phyloP scores from a whole-genome alignment of 208 protist genomes.

The Leishmania guyanensis region DNA sequence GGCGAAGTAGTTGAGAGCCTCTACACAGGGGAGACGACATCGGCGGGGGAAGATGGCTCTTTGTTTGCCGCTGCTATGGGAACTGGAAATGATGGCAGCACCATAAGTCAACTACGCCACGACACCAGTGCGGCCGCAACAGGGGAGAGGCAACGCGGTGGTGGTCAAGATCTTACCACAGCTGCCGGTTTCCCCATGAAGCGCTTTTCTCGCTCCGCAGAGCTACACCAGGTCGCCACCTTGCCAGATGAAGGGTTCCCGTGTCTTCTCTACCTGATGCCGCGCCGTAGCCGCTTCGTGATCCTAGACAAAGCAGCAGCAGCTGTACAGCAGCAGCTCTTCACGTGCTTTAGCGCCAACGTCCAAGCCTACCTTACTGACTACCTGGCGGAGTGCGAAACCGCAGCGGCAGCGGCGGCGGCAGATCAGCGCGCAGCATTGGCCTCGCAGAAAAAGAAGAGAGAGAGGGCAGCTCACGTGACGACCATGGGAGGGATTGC shows the following conservation, averaged over 20 bases:
- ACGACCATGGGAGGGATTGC: neutral
- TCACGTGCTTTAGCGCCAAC: conserved; percentile 32
- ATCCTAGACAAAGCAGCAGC: conserved; percentile 25
- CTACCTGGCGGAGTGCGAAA: conserved; percentile 20
- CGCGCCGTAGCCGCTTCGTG: conserved; percentile 32
- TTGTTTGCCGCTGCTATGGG: neutral
- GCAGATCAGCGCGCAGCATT: neutral
- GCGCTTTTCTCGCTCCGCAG: conserved; percentile 26
- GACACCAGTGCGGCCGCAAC: conserved; percentile 14
- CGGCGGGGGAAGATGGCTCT: conserved; percentile 3
- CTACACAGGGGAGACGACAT: conserved; percentile 15
- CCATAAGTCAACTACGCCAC: neutral
- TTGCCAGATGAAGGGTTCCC: conserved; percentile 54
- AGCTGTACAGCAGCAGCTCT: conserved; percentile 26
- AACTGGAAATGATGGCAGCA: neutral
- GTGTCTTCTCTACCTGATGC: conserved; percentile 46
- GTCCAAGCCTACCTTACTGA: conserved; percentile 23
- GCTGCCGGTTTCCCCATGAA: neutral
- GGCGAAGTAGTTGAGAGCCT: conserved; percentile 16
- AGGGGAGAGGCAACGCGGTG: conserved; percentile 6
- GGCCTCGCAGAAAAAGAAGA: conserved; percentile 1
- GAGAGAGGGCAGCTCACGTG: neutral
- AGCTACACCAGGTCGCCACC: conserved; percentile 42
- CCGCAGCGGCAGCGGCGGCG: neutral
- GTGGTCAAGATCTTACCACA: neutral